Percentiles rank a stretch among this genome's conserved stretches.
Evolutionary conservation across 225 moss, liverwort and hornwort species (phyloP).

Genomic region (Anthoceros angustus): DNA sequence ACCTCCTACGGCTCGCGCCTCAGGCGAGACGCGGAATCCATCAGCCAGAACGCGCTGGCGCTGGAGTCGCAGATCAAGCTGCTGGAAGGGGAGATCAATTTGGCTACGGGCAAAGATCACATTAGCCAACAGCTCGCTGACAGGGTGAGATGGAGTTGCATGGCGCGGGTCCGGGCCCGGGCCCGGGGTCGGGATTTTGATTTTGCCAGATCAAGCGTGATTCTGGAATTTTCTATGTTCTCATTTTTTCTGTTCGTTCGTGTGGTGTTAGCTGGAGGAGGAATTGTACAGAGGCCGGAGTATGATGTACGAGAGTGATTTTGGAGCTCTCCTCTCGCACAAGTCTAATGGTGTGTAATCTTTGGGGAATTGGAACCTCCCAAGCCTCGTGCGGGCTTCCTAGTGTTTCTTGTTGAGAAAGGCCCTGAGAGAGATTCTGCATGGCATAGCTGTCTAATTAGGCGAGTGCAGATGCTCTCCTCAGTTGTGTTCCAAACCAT

Average conservation of each 20-base stretch:
- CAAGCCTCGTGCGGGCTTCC: too few species aligned
- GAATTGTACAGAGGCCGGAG: conserved; percentile 22
- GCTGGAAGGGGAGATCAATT: conserved; percentile 16
- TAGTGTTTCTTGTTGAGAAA: not conserved
- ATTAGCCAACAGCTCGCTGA: conserved; percentile 19
- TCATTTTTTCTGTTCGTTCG: not conserved
- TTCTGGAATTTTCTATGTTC: not conserved
- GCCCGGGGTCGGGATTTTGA: not conserved
- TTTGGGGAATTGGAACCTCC: conserved; percentile 1
- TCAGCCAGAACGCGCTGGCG: conserved; percentile 24
- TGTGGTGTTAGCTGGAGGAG: conserved; percentile 20
- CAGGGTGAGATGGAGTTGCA: conserved; percentile 9
- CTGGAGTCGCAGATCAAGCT: conserved; percentile 13
- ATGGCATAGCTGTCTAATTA: too few species aligned
- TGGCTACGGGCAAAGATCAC: conserved; percentile 24
- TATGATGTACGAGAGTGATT: conserved; percentile 27
- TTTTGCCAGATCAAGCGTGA: not conserved
- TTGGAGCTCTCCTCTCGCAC: conserved; percentile 21
- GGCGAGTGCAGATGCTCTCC: too few species aligned
- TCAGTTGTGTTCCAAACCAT: too few species aligned
- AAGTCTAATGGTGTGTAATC: conserved; percentile 23
- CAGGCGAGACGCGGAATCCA: conserved; percentile 20
- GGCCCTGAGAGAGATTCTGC: too few species aligned
- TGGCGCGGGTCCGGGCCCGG: not conserved
- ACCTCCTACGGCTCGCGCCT: conserved; percentile 17